phyloP scores from a whole-genome alignment of 2,329 filamentous ascomycete genomes.

The Mycocentrospora acerina region DNA sequence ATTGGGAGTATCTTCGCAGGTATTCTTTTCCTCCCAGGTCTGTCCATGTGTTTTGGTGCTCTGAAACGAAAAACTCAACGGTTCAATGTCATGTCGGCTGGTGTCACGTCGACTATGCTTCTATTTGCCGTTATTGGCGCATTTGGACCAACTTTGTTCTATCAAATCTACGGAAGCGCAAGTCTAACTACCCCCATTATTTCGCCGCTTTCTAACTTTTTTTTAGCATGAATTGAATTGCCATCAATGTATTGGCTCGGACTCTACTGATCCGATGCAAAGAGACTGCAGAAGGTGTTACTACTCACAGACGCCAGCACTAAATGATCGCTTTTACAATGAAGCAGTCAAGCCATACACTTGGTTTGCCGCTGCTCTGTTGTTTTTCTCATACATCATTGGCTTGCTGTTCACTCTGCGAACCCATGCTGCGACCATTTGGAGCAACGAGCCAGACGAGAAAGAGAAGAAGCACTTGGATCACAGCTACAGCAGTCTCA shows the following conservation, averaged over 20 bases:
- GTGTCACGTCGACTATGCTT: conserved; percentile 97
- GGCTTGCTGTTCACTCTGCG: conserved; percentile 93
- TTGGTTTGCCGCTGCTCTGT: conserved; percentile 78
- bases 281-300: conserved; percentile 90
- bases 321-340: conserved; percentile 85
- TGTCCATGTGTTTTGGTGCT: conserved; percentile 98
- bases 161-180: conserved; percentile 94
- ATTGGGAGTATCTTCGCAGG: conserved; percentile 98
- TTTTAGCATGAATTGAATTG: conserved; percentile 85
- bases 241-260: conserved; percentile 57
- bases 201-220: conserved; percentile 35
- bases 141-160: conserved; percentile 94
- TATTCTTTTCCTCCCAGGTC: conserved; percentile 86
- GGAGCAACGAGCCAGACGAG: conserved; percentile 71
- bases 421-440: conserved; percentile 95
- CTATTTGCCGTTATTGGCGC: conserved; percentile 94
- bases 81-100: conserved; percentile 94
- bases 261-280: conserved; percentile 51
- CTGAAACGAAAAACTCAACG: conserved; percentile 97
- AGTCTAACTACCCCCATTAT: conserved; percentile 4
- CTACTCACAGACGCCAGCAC: conserved; percentile 82
- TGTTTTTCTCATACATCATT: conserved; percentile 92
- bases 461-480: conserved; percentile 50
- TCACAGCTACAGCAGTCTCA: conserved; percentile 37
- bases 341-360: conserved; percentile 92